phyloP scores from a whole-genome alignment of 2,329 filamentous ascomycete species.

The Colletotrichum lini region DNA sequence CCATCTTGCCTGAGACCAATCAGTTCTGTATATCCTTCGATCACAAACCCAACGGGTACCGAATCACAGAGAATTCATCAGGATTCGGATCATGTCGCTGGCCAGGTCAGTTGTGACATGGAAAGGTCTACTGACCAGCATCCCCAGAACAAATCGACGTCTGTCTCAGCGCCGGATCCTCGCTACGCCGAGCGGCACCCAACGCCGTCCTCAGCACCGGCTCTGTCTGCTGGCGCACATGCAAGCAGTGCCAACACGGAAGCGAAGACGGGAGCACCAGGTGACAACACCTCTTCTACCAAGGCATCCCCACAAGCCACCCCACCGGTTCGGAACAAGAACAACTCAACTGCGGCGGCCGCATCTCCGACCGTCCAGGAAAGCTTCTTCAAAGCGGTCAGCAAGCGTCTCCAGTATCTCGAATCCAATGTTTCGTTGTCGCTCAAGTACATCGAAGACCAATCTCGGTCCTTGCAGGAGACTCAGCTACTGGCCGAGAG shows the following conservation, averaged over 20 bases:
- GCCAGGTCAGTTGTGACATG: neutral
- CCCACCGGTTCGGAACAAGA: slow-evolving; percentile 54
- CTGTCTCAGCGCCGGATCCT: neutral
- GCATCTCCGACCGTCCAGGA: slow-evolving; percentile 91
- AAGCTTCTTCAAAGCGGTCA: slow-evolving; percentile 96
- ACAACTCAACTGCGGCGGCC: slow-evolving; percentile 58
- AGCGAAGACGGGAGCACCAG: neutral
- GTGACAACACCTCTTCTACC: slow-evolving; percentile 43
- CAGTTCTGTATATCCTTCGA: neutral
- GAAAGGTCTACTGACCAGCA: neutral
- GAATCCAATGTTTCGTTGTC: slow-evolving; percentile 95
- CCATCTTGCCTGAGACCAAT: slow-evolving; percentile 5
- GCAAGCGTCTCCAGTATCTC: slow-evolving; percentile 90
- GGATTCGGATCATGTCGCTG: neutral
- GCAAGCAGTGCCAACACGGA: slow-evolving; percentile 1
- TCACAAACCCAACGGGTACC: neutral
- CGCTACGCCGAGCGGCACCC: neutral
- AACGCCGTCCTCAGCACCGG: neutral
- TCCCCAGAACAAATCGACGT: neutral
- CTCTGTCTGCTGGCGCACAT: slow-evolving; percentile 2
- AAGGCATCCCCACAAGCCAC: slow-evolving; percentile 48
- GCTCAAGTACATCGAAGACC: slow-evolving; percentile 95
- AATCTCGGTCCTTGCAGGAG: slow-evolving; percentile 90
- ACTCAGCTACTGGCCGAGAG: slow-evolving; percentile 90
- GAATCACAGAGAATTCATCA: neutral